Evolutionary conservation across 345 rosid species (phyloP), one percentile per base, ranked within the genome.

Genomic region (Citrus mangshanensis): DNA sequence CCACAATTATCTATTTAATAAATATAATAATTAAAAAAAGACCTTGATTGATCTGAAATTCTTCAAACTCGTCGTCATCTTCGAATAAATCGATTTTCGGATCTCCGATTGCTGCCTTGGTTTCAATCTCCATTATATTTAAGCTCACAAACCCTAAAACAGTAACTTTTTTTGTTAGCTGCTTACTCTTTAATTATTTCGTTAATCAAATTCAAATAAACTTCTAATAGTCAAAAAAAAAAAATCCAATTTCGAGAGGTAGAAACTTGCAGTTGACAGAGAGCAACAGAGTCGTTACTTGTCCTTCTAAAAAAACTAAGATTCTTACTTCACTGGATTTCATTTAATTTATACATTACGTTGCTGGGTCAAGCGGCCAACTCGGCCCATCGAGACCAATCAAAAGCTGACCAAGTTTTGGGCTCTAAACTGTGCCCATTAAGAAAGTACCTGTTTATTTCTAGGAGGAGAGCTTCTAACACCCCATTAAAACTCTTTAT

Each of bases 61-160:
- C 98, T 82, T 93, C 98, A 63, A 95, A 95, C 83, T 95, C 98
- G 72, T 95, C 98, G 65, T 95, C 98, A 70, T 92, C 98, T 63
- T 95, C 98, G 80, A 95, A 92, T 77, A 95, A 76, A 80, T 95
- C 98, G 71, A 95, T 82, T 89, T 95, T 95, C 24, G 89, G 89
- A 64, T 86, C 98, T 75, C 86, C 93, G 8, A 85, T 75, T 30
- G 67, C 42, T 73, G 1, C 54, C 42, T 73, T 58, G n/a, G 76
- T 58, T 73, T 73, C 76, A 7, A 38, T 37, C 66, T 58, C 76
- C 76, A 73, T 73, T n/a, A 10, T 24, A 16, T 14, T 59, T 14
- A 35, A n/a, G 64, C 76, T 73, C 19, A 32, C 35, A 34, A 72
- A 27, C 6, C 59, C 73, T 51, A 18, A 49, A 70, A 24, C 19